Base-by-base conservation (phyloP, 768 basidiomycete species). In the Xerocomellus intermedius region DNA sequence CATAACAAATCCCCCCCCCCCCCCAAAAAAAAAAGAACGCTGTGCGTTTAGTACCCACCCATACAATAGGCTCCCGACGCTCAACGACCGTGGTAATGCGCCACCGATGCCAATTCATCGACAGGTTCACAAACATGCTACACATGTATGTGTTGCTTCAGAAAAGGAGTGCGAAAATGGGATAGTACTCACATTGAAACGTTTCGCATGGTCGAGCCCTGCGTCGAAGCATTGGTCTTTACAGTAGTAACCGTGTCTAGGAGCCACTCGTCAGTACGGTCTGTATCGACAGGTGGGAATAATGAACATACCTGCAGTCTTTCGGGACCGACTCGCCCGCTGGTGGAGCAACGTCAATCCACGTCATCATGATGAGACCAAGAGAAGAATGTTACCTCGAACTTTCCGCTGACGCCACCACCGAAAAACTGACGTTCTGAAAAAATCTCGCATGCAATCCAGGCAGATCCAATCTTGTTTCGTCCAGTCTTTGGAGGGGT, bases 211-310 rank as follows among this genome's bases (percentile, higher is more conserved):
- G 38, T 51, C 38, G 9, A 52, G 49, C 21, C 60, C 60, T 22
- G 19, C 3, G 5, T 60, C 42, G 16, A 32, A 62, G 33, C 55
- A 36, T 26, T 62, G 60, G n/a, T 56, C 54, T 30, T 53, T 50
- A 30, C 59, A 62, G 19, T 35, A 51, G 33, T 49, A 60, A 19
- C 55, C 60, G 19, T 57, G 52, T 39, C 60, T 62, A 6, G n/a
- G 3, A 32, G 2, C 14, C 21, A 42, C 28, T 37, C 19, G 16
- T 61, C 39, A 50, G 21, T 8, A 28, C 9, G 24, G 21, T 12
- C 22, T 12, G 5, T 13, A 14, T 37, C 5, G 30, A 42, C 6
- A 22, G 16, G 26, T 9, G 12, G 32, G 30, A 55, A 10, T n/a
- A 12, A 32, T 48, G 21, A 42, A 52, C 52, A 19, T 50, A 14